Percentiles rank a stretch among this genome's conserved stretches.
phyloP scores from a whole-genome alignment of 140 eudicot genomes.

The Ambrosia hybrid region DNA sequence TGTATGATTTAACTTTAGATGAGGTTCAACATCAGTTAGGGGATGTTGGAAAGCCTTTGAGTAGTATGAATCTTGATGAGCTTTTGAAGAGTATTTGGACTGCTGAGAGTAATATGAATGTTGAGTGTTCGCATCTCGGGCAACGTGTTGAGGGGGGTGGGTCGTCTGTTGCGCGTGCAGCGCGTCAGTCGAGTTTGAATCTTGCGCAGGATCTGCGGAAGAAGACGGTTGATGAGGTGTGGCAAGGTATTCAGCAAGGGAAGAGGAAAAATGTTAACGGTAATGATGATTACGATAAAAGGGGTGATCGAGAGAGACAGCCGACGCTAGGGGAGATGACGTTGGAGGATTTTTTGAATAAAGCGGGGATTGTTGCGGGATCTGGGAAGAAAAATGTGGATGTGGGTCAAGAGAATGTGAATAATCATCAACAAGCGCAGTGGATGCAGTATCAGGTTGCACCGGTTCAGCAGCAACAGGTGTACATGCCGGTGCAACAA shows the following conservation, averaged over 20 bases:
- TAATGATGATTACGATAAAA: slow-evolving; percentile 18
- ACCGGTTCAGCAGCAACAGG: slow-evolving; percentile 44
- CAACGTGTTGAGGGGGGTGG: slow-evolving; percentile 39
- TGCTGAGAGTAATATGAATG: slow-evolving; percentile 45
- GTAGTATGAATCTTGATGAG: slow-evolving; percentile 87
- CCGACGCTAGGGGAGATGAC: slow-evolving; percentile 81
- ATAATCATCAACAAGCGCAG: slow-evolving; percentile 38
- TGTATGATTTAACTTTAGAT: slow-evolving; percentile 70
- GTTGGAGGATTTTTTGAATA: slow-evolving; percentile 73
- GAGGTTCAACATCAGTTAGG: slow-evolving; percentile 80
- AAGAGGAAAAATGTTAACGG: slow-evolving; percentile 19
- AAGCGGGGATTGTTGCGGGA: slow-evolving; percentile 73
- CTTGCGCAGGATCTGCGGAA: slow-evolving; percentile 52
- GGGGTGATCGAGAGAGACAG: slow-evolving; percentile 43
- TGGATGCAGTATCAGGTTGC: slow-evolving; percentile 64
- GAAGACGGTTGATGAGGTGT: slow-evolving; percentile 77
- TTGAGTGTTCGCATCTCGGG: slow-evolving; percentile 36
- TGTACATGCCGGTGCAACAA: slow-evolving; percentile 45
- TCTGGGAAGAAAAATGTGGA: slow-evolving; percentile 38
- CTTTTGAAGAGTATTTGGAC: slow-evolving; percentile 65
- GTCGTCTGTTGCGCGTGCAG: slow-evolving; percentile 37
- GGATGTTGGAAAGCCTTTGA: slow-evolving; percentile 74
- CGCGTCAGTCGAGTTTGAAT: slow-evolving; percentile 52
- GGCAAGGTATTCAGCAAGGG: slow-evolving; percentile 78
- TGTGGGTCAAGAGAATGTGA: slow-evolving; percentile 32